Evolutionary conservation across 768 basidiomycete genomes (phyloP).

Genomic region (Lactifluus volemus): DNA sequence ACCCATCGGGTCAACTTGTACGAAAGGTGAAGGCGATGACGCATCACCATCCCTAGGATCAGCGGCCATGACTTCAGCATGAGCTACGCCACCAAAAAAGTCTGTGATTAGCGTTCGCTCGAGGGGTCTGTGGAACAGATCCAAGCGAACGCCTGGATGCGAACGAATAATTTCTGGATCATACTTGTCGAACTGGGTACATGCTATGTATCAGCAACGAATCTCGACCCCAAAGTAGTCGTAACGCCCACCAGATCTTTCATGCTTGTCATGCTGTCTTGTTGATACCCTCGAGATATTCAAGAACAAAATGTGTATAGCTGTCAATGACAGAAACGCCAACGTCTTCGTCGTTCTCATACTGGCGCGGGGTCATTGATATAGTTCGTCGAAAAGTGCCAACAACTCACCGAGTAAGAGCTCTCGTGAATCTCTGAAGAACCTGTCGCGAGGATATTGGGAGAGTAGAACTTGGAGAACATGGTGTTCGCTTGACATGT

Average conservation of each 20-base stretch:
- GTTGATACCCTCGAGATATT: slow-evolving; percentile 87
- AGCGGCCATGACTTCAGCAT: slow-evolving; percentile 51
- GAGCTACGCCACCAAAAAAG: slow-evolving; percentile 73
- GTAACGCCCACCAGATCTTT: slow-evolving; percentile 60
- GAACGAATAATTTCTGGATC: slow-evolving; percentile 70
- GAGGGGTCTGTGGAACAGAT: slow-evolving; percentile 67
- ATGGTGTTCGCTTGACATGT: slow-evolving; percentile 97
- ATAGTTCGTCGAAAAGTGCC: neutral
- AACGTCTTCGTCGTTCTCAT: slow-evolving; percentile 89
- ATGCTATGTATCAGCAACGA: neutral
- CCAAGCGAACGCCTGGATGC: slow-evolving; percentile 80
- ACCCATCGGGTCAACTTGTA: neutral
- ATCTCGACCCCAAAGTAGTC: neutral
- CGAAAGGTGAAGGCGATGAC: neutral
- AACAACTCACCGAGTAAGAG: slow-evolving; percentile 74
- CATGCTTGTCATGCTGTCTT: slow-evolving; percentile 81
- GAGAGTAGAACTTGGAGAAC: slow-evolving; percentile 89
- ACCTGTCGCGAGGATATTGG: slow-evolving; percentile 86
- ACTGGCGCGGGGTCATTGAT: slow-evolving; percentile 35
- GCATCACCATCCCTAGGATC: neutral
- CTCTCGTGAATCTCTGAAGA: slow-evolving; percentile 79
- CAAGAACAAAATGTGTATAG: slow-evolving; percentile 86
- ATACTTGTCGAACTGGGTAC: slow-evolving; percentile 69
- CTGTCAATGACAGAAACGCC: slow-evolving; percentile 95
- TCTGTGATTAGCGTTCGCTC: slow-evolving; percentile 51